Evolutionary conservation across 139 green algal species (phyloP), one percentile per base, ranked within the genome.

Genomic region (Coelastrella sp.): DNA sequence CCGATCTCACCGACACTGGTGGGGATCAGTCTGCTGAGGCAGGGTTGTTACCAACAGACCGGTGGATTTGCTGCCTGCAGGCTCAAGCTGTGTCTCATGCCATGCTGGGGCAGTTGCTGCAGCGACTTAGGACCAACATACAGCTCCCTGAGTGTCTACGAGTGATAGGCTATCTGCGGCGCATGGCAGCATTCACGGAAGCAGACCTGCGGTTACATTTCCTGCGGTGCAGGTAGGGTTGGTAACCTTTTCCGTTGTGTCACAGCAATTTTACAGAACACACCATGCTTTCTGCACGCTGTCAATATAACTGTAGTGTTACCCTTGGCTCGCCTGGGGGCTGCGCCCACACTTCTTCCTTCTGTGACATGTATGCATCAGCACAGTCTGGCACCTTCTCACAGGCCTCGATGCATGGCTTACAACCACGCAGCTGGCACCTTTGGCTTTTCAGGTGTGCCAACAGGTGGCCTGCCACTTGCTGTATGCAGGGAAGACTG

Each of bases 131-230:
- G 32, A 94, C 89, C 17, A 95, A 91, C 88, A 94, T 98, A 10
- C 95, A 86, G 65, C 83, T 92, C 57, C 95, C 95, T 10, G 98
- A 99, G 92, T 99, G 98, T 94, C 93, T 99, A 85, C 95, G 97
- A 4, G 92, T 98, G 54, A 96, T 99, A 54, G 98, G 97, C 20
- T 98, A 98, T 94, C 94, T 99, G 86, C 94, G 98, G 20, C 94
- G 98, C 71, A 95, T 99, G 76, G 94, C 92, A 8, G 94, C 93
- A 19, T 99, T 98, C 92, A 92, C 90, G 1, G 97, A 99, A 92
- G 77, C 94, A 4, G 95, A 98, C 79, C 94, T 99, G 89, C 94
- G 96, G 8, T 90, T 96, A 73, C 93, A 96, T 80, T 99, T 99
- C 90, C 91, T 99, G 93, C 77, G 61, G 22, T 93, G 89, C 85